phyloP scores from a whole-genome alignment of 1,139 yeast genomes.

The Pneumocystis sp. region DNA sequence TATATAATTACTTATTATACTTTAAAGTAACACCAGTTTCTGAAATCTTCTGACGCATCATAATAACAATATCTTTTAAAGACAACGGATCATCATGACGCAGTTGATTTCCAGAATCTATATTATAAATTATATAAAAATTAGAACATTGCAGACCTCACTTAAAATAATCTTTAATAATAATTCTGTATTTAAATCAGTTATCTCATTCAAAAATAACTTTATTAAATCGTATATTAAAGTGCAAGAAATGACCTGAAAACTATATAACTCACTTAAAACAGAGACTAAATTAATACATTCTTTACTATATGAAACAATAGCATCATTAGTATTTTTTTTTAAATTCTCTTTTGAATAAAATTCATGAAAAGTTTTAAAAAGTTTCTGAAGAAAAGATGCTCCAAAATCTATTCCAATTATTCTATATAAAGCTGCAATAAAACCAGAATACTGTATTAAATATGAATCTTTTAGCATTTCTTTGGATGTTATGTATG shows the following conservation, averaged over 20 bases:
- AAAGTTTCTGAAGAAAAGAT: constrained; percentile 57
- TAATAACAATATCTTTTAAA: constrained; percentile 58
- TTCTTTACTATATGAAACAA: constrained; percentile 33
- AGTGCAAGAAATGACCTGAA: constrained; percentile 59
- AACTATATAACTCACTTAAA: constrained; percentile 59
- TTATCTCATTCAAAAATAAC: constrained; percentile 40
- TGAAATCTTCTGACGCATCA: constrained; percentile 37
- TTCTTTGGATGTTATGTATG: constrained; percentile 52
- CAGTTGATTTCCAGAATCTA: constrained; percentile 61
- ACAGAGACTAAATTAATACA: constrained; percentile 58
- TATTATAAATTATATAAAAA: neutral
- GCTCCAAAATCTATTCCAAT: constrained; percentile 92
- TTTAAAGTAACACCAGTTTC: constrained; percentile 27
- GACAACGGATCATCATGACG: constrained; percentile 83
- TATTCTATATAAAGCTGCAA: constrained; percentile 53
- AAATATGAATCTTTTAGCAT: constrained; percentile 61
- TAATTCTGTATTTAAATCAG: constrained; percentile 63
- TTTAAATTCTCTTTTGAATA: constrained; percentile 1
- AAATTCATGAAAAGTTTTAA: constrained; percentile 43
- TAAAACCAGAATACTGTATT: constrained; percentile 62
- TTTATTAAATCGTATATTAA: constrained; percentile 64
- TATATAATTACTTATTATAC: neutral
- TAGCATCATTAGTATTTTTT: constrained; percentile 16
- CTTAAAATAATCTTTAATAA: constrained; percentile 52
- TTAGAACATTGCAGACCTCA: constrained; percentile 3